Evolutionary conservation across 805 yeast species (phyloP), one percentile per base, ranked within the genome.

Genomic region (Wickerhamiella qilinensis): DNA sequence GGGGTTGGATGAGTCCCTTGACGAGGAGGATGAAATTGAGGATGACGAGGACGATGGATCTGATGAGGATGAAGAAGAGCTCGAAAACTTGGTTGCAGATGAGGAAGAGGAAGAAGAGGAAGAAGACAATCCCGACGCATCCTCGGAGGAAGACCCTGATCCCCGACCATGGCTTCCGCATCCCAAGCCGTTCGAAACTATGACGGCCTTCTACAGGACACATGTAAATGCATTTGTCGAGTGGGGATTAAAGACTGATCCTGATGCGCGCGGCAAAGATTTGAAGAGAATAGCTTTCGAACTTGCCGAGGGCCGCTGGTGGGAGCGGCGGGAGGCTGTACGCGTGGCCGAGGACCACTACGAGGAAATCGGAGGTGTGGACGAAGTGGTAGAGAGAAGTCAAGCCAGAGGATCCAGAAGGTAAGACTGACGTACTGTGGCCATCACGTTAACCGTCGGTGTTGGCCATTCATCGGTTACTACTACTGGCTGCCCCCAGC

Each of bases 121-220:
- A 31, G 78, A 69, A 32, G 79, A 68, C 31, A 82, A 67, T 12
- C 71, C 55, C 2, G 77, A 65, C 34, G 77, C 65, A 22, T 74
- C 66, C 3, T 78, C 71, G 43, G 75, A 73, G 34, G 82, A 74
- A 45, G 71, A 77, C 48, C 93, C 94, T 15, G 98, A 88, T 58
- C 80, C 78, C 33, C 73, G 94, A 55, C 95, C 98, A 15, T 88
- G 94, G 94, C 67, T 88, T 39, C 96, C 97, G 35, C 96, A 86
- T 56, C 98, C 98, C 27, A 85, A 86, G 53, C 77, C 94, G 5
- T 91, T 88, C 51, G 97, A 88, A 61, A 62, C 73, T 2, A 64
- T 88, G 43, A 74, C 94, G 48, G 76, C 73, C 2, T 88, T 88
- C 61, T 88, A 91, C 56, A 63, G 78, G 18, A 77, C 94, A 52